These are phyloP conservation scores for Phialophora verrucosa DNA, from an alignment of 2,329 filamentous ascomycete genomes.

Conservation along the genomic window DNA sequence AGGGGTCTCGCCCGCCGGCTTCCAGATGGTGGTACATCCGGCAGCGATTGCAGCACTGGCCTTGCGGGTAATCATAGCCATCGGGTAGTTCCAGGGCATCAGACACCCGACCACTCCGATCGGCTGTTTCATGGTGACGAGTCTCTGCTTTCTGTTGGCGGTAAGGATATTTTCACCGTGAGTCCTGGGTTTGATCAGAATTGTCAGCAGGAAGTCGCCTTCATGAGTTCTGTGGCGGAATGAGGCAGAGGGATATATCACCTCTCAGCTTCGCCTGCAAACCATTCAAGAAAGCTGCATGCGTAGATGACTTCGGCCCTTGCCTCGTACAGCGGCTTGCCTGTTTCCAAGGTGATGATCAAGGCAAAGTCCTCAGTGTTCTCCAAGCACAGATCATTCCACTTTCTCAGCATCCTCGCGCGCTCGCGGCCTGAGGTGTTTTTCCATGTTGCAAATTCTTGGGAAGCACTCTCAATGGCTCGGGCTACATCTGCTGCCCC, in stretches of 20 bases:
- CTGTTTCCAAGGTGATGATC: conserved; percentile 20
- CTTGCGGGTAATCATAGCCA: conserved; percentile 67
- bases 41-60: conserved; percentile 46
- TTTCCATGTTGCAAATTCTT: conserved; percentile 69
- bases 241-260: too few species aligned
- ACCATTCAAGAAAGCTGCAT: conserved; percentile 57
- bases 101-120: conserved; percentile 83
- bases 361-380: conserved; percentile 48
- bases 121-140: conserved; percentile 79
- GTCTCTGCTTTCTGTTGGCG: conserved; percentile 70
- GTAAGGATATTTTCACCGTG: conserved; percentile 58
- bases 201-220: too few species aligned
- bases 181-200: conserved; percentile 37
- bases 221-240: too few species aligned
- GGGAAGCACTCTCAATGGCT: conserved; percentile 79
- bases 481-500: conserved; percentile 73
- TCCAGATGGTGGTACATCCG: conserved; percentile 47
- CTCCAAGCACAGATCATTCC: conserved; percentile 69
- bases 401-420: conserved; percentile 67
- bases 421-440: conserved; percentile 66
- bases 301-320: conserved; percentile 55
- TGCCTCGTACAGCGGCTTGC: conserved; percentile 58
- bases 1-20: conserved; percentile 46
- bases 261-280: conserved; percentile 55
- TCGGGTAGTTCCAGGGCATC: conserved; percentile 87